These are phyloP conservation scores for Fusarium illudens DNA, from an alignment of 2,329 filamentous ascomycete species.

Conservation along the genomic window DNA sequence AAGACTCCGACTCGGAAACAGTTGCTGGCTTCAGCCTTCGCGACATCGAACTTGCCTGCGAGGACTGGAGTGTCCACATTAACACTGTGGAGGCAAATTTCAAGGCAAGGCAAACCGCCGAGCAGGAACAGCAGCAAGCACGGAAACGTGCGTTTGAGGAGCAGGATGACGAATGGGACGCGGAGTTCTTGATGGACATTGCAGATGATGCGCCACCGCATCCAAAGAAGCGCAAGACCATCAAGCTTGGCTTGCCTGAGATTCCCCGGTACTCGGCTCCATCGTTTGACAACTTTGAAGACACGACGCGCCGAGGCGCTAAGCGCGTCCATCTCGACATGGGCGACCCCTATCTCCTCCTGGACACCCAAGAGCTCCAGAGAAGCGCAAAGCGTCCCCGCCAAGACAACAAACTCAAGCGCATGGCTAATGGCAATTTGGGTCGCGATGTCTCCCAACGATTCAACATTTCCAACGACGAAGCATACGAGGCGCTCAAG, in stretches of 20 bases:
- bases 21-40: constrained; percentile 79
- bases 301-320: constrained; percentile 74
- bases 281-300: constrained; percentile 82
- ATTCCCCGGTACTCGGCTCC: constrained; percentile 70
- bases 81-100: constrained; percentile 55
- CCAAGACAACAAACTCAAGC: constrained; percentile 66
- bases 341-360: constrained; percentile 85
- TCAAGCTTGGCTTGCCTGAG: constrained; percentile 66
- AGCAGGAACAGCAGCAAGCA: constrained; percentile 44
- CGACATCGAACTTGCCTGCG: constrained; percentile 85
- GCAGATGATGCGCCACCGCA: constrained; percentile 56
- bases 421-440: constrained; percentile 73
- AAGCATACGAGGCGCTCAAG: constrained; percentile 93
- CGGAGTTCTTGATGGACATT: constrained; percentile 64
- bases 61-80: constrained; percentile 80
- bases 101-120: constrained; percentile 44
- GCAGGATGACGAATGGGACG: constrained; percentile 70
- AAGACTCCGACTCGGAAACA: constrained; percentile 67
- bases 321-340: constrained; percentile 85
- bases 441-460: constrained; percentile 78
- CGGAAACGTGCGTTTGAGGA: constrained; percentile 48
- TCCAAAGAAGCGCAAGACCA: constrained; percentile 73
- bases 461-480: constrained; percentile 97
- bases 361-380: constrained; percentile 78
- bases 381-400: constrained; percentile 68